Base-by-base conservation (phyloP, 2,329 filamentous ascomycete genomes). In the Lithohypha guttulata region DNA sequence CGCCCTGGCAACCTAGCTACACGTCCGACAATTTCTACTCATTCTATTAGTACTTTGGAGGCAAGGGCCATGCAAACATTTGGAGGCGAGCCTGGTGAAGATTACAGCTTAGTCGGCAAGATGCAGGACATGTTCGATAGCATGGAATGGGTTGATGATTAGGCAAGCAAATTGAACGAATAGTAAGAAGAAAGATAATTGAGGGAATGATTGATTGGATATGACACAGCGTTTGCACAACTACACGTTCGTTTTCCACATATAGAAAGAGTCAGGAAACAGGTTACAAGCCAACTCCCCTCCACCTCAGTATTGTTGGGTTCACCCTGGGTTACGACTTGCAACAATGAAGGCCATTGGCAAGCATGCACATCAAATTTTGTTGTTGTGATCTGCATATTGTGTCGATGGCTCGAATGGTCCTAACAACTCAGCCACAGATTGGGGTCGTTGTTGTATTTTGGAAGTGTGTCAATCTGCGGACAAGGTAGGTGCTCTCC, bases 51-150 rank as follows among this genome's bases (percentile, higher is more conserved):
- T 13, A n/a, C 27, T 13, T n/a, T 21, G 15, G 58, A 65, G 47
- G 55, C 51, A 25, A 61, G 66, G 39, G 63, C 62, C 45, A 64
- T 53, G 50, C 63, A 64, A 40, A 11, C 51, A 18, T 51, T 53
- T 41, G 51, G 51, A 29, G 51, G 48, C 10, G 49, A 52, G 27
- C 51, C 49, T 6, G 48, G 49, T 17, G 51, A 53, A 22, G 49
- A 51, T 34, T 41, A 48, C 19, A 29, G 35, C 40, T 57, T 69
- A 29, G 68, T 65, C 51, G 62, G 62, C 49, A 60, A 60, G 40
- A 69, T 69, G 66, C 55, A 67, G 43, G 64, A 68, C 48, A 66
- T 64, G 41, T 69, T 69, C 42, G 63, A 56, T 49, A 61, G 61
- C 39, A 59, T 69, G 48, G 64, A 69, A 46, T 69, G 65, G 52